Evolutionary conservation across 1,284 basidiomycete species (phyloP).

Genomic region (Fistulinella cinereoalba): DNA sequence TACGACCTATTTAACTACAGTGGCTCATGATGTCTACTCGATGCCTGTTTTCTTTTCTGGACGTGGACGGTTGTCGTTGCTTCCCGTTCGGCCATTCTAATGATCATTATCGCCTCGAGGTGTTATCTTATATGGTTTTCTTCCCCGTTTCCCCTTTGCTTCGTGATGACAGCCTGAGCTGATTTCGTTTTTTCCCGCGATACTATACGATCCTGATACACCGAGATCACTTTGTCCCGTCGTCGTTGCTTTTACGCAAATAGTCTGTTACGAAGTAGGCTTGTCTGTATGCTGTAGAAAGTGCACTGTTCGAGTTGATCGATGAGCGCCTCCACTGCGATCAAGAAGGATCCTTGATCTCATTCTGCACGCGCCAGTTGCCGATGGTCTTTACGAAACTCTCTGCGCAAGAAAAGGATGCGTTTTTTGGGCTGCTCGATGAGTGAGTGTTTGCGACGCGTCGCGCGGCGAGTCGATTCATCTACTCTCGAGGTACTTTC

Average conservation of each 20-base stretch:
- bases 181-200: background rate
- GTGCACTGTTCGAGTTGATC: slow-evolving; percentile 4
- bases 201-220: slow-evolving; percentile 24
- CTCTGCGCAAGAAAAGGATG: slow-evolving; percentile 63
- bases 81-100: slow-evolving; percentile 19
- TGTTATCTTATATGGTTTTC: slow-evolving; percentile 18
- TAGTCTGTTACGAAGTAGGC: slow-evolving; percentile 27
- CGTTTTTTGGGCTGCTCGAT: slow-evolving; percentile 74
- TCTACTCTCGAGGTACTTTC: slow-evolving; percentile 58
- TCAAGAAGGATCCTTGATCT: background rate
- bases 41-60: slow-evolving; percentile 11
- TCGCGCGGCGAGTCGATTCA: background rate
- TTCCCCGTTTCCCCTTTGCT: slow-evolving; percentile 4
- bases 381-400: slow-evolving; percentile 76
- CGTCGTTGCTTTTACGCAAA: slow-evolving; percentile 18
- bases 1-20: slow-evolving; percentile 53
- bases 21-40: slow-evolving; percentile 32
- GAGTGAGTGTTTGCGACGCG: slow-evolving; percentile 47
- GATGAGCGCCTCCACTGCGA: background rate
- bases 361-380: background rate
- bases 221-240: slow-evolving; percentile 6
- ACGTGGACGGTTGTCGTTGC: slow-evolving; percentile 17
- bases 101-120: slow-evolving; percentile 24
- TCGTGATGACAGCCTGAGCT: slow-evolving; percentile 2
- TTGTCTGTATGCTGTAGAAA: slow-evolving; percentile 31